Conservation (phyloP, 768 basidiomycete genomes). For the Termitomyces sp. region DNA sequence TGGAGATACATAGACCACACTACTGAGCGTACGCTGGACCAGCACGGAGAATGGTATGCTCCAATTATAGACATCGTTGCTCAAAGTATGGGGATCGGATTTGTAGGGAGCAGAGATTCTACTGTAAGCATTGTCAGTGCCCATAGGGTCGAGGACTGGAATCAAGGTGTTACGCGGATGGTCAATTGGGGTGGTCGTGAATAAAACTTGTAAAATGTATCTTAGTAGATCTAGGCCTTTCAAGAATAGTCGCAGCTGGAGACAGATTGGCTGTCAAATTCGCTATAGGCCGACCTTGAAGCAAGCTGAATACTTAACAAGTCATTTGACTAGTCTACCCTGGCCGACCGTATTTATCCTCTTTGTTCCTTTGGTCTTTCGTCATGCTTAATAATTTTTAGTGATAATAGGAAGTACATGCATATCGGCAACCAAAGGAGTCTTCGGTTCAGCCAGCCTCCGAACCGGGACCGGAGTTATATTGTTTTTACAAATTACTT, state of each 20-base stretch:
- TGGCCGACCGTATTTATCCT: background rate
- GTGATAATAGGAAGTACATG: background rate
- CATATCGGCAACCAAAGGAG: background rate
- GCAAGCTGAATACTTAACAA: background rate
- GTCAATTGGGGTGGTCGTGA: constrained; percentile 19
- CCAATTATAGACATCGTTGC: constrained; percentile 49
- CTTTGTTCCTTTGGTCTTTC: background rate
- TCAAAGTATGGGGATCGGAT: constrained; percentile 50
- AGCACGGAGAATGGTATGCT: constrained; percentile 40
- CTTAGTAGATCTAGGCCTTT: background rate
- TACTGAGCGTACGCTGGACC: constrained; percentile 26
- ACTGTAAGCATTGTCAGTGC: constrained; percentile 51
- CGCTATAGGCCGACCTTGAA: background rate
- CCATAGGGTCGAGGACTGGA: constrained; percentile 54
- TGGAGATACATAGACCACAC: constrained; percentile 42
- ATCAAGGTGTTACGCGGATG: constrained; percentile 34
- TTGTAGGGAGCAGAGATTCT: constrained; percentile 52
- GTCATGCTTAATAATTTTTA: background rate
- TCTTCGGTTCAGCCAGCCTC: background rate
- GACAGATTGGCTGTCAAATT: background rate
- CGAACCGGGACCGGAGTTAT: background rate
- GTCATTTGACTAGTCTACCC: background rate
- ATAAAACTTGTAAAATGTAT: constrained; percentile 4
- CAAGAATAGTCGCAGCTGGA: background rate
- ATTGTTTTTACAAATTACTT: background rate